Percentiles rank a stretch among this genome's conserved stretches.
phyloP scores from a whole-genome alignment of 148 eudicot species.

The Vaccinium corymbosum region DNA sequence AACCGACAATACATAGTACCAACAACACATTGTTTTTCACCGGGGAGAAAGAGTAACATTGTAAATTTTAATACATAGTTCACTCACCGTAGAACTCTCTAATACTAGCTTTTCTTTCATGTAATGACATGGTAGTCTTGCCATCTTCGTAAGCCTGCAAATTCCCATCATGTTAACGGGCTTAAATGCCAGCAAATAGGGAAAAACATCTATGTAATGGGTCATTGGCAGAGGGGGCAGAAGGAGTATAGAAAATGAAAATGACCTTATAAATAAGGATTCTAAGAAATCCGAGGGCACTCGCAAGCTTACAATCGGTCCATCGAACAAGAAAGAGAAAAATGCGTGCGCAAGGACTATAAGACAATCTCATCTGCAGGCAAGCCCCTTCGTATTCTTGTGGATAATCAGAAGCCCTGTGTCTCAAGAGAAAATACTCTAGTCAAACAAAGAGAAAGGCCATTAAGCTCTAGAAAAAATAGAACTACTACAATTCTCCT shows the following conservation, averaged over 20 bases:
- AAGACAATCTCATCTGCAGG: slow-evolving; percentile 87
- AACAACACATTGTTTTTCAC: neutral
- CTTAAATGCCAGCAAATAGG: neutral
- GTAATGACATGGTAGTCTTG: slow-evolving; percentile 57
- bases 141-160: slow-evolving; percentile 81
- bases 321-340: slow-evolving; percentile 85
- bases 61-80: neutral
- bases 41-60: neutral
- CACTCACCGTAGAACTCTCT: slow-evolving; percentile 77
- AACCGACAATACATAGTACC: neutral
- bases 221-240: neutral
- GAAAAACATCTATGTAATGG: neutral
- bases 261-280: slow-evolving; percentile 65
- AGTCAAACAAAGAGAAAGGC: neutral
- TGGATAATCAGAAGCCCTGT: slow-evolving; percentile 78
- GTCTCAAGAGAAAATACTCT: neutral
- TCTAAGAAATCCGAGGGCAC: slow-evolving; percentile 81
- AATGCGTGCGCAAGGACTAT: slow-evolving; percentile 65
- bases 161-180: slow-evolving; percentile 15
- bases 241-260: neutral
- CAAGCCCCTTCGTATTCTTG: slow-evolving; percentile 69
- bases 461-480: neutral
- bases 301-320: slow-evolving; percentile 83
- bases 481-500: neutral
- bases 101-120: slow-evolving; percentile 79